Base-by-base conservation (phyloP, 257 asterid species). In the Gentiana dahurica region DNA sequence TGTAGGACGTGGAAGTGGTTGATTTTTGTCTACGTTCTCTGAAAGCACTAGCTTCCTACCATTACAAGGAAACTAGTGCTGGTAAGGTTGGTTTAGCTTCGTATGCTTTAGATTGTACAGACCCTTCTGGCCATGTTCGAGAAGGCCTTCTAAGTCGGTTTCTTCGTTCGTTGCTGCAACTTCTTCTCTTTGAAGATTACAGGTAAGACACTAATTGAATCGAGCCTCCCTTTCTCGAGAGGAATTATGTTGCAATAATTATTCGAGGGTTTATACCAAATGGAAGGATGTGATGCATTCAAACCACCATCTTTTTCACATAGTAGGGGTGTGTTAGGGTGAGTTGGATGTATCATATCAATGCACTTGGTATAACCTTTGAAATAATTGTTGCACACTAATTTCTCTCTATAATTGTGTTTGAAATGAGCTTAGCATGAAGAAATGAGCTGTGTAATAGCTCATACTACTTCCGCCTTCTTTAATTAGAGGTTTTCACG, bases 141-240 rank as follows among this genome's bases (percentile, higher is more conserved):
- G 93, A 91, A 73, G 93, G 95, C 78, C 69, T 91, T 65, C 85
- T 91, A 60, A 67, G 89, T 70, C 76, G 74, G 34, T 85, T 85
- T 81, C 95, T 91, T 64, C 82, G 79, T 44, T 79, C 88, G 12
- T 64, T 87, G 70, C 73, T 91, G 70, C 94, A 85, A 62, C 78
- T 85, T 59, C 89, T 91, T 66, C 90, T 91, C 65, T 87, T 91
- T 61, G 94, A 85, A 72, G 95, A 91, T 67, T 91, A 85, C 73
- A 83, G 93, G 98, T 87, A 60, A 73, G 81, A 71, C 51, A 43
- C 61, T 51, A 36, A 57, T 55, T 53, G 50, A 12, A 47, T 60
- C 50, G 34, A 39, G n/a, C 36, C 15, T 53, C 47, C 57, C 24
- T 24, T 24, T 24, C 24, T 24, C 24, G 24, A 24, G 24, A 24